Base-by-base conservation (phyloP, 345 rosid genomes). In the Dovyalis caffra region DNA sequence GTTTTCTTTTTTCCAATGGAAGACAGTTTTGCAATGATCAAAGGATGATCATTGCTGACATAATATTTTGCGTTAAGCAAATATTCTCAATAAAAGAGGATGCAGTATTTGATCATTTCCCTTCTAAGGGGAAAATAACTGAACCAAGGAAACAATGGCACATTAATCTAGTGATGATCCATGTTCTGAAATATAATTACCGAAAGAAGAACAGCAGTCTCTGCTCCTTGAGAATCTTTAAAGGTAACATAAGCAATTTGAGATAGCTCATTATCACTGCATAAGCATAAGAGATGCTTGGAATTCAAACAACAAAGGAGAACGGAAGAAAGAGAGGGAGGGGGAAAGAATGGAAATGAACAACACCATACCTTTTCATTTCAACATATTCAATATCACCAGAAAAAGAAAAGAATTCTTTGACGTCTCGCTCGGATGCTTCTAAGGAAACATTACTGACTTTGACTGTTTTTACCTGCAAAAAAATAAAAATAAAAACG, bases 381-480 rank as follows among this genome's bases (percentile, higher is more conserved):
- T 92, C 92, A 56, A 91, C 87, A 76, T 81, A 78, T 85, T 86
- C 89, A 69, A 95, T 90, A 64, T 92, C 95, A 74, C 99, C 99
- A 61, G 97, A 91, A 77, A 91, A 92, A 51, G 97, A 95, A 76
- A 92, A 95, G 80, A 95, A 95, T 84, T 95, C 99, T 86, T 85
- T 92, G 58, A 95, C 84, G 71, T 92, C 95, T 60, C 82, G 85
- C 78, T 95, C 91, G 15, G 88, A 76, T 64, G 95, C 95, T 79
- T 89, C 84, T 28, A 86, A 72, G 20, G 99, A 91, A 74, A 92
- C 88, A 76, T 90, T 92, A 72, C 88, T 75, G 33, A 92, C 92
- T 85, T 91, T 95, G 56, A 95, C 90, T 6, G 97, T 85, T 82
- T 82, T 88, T 72, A 81, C 69, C 93, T 91, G 86, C 77, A 68